Base-by-base conservation (phyloP, 1,284 basidiomycete species). In the Ustilago bromivora region DNA sequence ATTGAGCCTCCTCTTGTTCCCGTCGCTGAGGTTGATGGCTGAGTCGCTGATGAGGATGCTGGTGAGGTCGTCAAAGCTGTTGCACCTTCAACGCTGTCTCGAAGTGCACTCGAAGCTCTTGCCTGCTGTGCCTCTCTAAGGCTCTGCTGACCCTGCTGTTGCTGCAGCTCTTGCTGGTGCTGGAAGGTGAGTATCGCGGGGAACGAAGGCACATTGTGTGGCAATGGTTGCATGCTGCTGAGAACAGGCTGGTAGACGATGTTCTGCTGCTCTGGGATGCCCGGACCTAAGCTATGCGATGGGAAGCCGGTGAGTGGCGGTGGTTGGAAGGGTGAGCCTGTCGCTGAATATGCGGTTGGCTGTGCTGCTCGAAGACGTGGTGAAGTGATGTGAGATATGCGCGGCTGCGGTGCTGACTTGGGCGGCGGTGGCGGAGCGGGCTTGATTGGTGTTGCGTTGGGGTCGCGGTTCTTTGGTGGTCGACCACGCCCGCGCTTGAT, bases 391-490 rank as follows among this genome's bases (percentile, higher is more conserved):
- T 76, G 69, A 8, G 74, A 76, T 11, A 59, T 65, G 51, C 74
- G 68, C 46, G 69, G 76, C 57, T 71, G 76, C n/a, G 76, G 66
- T 43, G 66, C 62, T 4, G 62, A 65, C 59, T 75, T 66, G 28
- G 61, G 65, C 13, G 71, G 67, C 40, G 61, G 61, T 47, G 72
- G 76, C 17, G 57, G 53, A 2, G 61, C 28, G 9, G 55, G 34
- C n/a, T 57, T 58, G 13, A 62, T 38, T 6, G 68, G 64, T 13
- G 67, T 52, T n/a, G 73, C 67, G 52, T 67, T 71, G 28, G 67
- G 69, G 28, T 74, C 66, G 46, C 76, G 71, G 31, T 78, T 66
- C 63, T 78, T 78, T 38, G 76, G 76, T 34, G 76, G 76, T 38
- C 76, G 61, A 1, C 76, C 76, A n/a, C 71, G 64, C 8, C 76